Evolutionary conservation across 768 basidiomycete genomes (phyloP).

Genomic region (Phanerodontia chrysosporium): DNA sequence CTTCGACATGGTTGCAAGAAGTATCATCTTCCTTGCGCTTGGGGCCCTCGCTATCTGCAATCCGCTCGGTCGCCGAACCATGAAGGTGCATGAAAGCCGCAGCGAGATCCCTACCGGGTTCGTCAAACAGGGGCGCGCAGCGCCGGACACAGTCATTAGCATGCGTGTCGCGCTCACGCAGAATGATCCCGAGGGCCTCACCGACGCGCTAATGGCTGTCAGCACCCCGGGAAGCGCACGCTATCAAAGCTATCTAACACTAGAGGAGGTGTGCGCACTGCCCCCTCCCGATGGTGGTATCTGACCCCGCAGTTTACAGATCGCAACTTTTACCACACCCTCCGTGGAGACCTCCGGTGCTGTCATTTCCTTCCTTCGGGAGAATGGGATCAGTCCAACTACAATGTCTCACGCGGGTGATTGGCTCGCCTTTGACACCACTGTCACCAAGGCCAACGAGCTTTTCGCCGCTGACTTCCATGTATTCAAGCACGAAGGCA

Average conservation of each 20-base stretch:
- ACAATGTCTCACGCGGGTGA: constrained; percentile 27
- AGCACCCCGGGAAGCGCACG: constrained; percentile 32
- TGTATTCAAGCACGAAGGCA: constrained; percentile 27
- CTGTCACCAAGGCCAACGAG: constrained; percentile 32
- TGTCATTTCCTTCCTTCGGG: constrained; percentile 25
- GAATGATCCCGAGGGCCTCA: constrained; percentile 32
- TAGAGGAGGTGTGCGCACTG: constrained; percentile 31
- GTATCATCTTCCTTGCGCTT: constrained; percentile 15
- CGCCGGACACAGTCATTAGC: constrained; percentile 27
- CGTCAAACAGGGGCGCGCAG: constrained; percentile 25
- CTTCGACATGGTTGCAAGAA: constrained; percentile 15
- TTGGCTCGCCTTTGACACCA: constrained; percentile 30
- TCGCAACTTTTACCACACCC: constrained; percentile 24
- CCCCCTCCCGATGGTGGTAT: not conserved
- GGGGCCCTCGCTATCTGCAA: constrained; percentile 15
- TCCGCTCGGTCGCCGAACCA: constrained; percentile 17
- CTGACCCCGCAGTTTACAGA: constrained; percentile 13
- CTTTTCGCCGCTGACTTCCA: constrained; percentile 34
- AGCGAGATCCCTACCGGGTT: constrained; percentile 25
- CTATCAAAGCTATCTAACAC: constrained; percentile 34
- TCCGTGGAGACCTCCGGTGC: constrained; percentile 23
- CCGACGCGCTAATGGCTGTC: constrained; percentile 33
- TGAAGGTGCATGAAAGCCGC: constrained; percentile 28
- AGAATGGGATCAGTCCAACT: constrained; percentile 23
- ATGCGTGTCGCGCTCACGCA: constrained; percentile 35